Base-by-base conservation (phyloP, 495 filamentous ascomycete species). In the Aspergillus hancockii region DNA sequence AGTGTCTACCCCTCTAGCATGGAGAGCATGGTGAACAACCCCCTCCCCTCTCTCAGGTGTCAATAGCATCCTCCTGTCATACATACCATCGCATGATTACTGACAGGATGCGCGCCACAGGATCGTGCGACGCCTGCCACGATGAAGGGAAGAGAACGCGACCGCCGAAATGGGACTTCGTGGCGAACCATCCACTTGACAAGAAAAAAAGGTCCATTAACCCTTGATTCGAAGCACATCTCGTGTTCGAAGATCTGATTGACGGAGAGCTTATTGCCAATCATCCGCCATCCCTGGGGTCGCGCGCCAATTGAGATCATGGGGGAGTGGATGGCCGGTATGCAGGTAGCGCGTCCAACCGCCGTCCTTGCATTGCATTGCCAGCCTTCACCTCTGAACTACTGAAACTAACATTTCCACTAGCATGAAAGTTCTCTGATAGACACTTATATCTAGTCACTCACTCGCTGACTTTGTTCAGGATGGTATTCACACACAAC, bases 281-380 rank as follows among this genome's bases (percentile, higher is more conserved):
- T 62, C 60, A 58, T 32, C 51, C 52, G 54, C 59, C 49, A 54
- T 45, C 52, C 55, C 49, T 52, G 21, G 49, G 28, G 41, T 62
- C 60, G 60, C 60, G 60, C 60, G 60, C 60, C 46, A 49, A 49
- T 25, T 49, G 46, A 49, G 8, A 49, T 41, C 38, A 41, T 41
- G 38, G 38, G 38, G 38, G 30, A 32, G 25, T 32, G 38, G 53
- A 55, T 43, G 53, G 53, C 54, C 49, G 57, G 59, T 50, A 65
- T 65, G 63, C 59, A 65, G 63, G 63, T 43, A 32, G 36, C 52
- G 59, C 60, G 57, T 61, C 45, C 55, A 57, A 45, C 53, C 53
- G 53, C 53, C 53, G 55, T 60, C 63, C 63, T 65, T 65, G 63
- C 63, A 50, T 57, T 16, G 47, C 54, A 34, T 51, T 52, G 49